Base-by-base conservation (phyloP, 495 filamentous ascomycete species). In the Aspergillus bertholletiae region DNA sequence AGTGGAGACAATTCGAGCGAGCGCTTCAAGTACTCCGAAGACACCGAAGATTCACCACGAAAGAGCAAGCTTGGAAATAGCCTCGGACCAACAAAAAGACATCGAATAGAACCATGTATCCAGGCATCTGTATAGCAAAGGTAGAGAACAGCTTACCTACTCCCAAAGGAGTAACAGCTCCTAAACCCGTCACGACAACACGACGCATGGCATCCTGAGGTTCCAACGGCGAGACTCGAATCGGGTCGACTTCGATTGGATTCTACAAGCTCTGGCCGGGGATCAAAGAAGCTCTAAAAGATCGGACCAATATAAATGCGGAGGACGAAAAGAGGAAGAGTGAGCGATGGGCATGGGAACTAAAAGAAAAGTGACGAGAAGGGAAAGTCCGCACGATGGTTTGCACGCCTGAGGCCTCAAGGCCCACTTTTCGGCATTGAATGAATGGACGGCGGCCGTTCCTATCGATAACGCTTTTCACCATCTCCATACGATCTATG, bases 151-250 rank as follows among this genome's bases (percentile, higher is more conserved):
- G 68, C 75, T 63, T 56, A 88, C 86, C 92, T 35, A 96, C 83
- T 50, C 88, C 93, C 20, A 98, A 78, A 44, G 94, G 94, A 49
- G 94, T 96, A 49, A 98, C 84, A 61, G 90, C 89, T 39, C 94
- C 94, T 48, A 98, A 78, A 65, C 94, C 94, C 43, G 94, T 97
- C 61, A 97, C 87, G 62, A 97, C 94, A 61, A 97, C 94, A 60
- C 90, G 86, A 72, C 92, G 87, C 93, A 96, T 94, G 61, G 68
- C 77, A 81, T 79, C 45, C 53, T 67, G 53, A 8, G 20, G 4
- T 15, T n/a, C n/a, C n/a, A n/a, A 11, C 5, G 15, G 13, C 34
- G 5, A 15, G 9, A 37, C 15, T 37, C 26, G 26, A 28, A 28
- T 28, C 26, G 4, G 26, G 26, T 28, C 8, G 13, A 5, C 13